Conservation (phyloP, 768 basidiomycete species). For the Suillus tomentosus region DNA sequence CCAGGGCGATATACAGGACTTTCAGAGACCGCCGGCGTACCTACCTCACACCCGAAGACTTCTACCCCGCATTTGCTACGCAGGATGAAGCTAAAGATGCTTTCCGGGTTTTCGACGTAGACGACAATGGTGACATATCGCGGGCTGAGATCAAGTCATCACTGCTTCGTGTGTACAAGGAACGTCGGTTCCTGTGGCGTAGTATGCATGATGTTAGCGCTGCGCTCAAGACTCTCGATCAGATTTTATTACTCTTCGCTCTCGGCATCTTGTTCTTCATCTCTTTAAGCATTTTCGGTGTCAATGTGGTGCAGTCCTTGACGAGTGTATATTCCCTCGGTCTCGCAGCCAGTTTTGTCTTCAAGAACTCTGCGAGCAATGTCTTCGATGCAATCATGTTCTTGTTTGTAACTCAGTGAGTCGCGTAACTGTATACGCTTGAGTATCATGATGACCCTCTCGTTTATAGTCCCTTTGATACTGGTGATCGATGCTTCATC, state of each 20-base stretch:
- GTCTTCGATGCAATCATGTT: constrained; percentile 85
- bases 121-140: constrained; percentile 76
- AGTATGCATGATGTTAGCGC: constrained; percentile 75
- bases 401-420: constrained; percentile 80
- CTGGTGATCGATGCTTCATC: constrained; percentile 81
- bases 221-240: constrained; percentile 66
- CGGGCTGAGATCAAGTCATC: constrained; percentile 74
- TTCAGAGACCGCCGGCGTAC: constrained; percentile 57
- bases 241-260: constrained; percentile 64
- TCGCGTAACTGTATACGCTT: constrained; percentile 15
- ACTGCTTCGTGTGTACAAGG: constrained; percentile 72
- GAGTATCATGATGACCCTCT: constrained; percentile 11
- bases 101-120: constrained; percentile 76
- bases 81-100: constrained; percentile 59
- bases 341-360: constrained; percentile 78
- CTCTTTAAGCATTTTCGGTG: constrained; percentile 70
- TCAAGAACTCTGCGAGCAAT: constrained; percentile 70
- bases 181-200: constrained; percentile 72
- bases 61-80: constrained; percentile 67
- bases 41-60: constrained; percentile 69
- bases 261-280: constrained; percentile 70
- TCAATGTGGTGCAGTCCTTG: constrained; percentile 63
- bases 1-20: constrained; percentile 62
- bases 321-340: constrained; percentile 73
- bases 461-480: constrained; percentile 65